Evolutionary conservation across 306 rosid genomes (phyloP), one percentile per base, ranked within the genome.

Genomic region (Vachellia collinsii): DNA sequence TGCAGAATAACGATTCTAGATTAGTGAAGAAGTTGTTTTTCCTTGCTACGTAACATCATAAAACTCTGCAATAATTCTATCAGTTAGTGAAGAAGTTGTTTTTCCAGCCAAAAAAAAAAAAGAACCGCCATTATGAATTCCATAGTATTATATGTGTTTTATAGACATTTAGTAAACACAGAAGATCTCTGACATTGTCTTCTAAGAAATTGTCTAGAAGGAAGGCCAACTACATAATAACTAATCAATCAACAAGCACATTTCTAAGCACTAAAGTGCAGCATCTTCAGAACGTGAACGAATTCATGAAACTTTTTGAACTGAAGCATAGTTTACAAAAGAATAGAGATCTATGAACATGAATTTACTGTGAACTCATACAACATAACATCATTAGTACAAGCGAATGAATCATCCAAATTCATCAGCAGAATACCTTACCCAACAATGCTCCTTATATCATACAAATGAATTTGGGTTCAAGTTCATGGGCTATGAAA

Each of bases 351-450:
- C 19, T 36, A 84, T 79, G 70, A 70, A 56, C 48, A 56, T 20
- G 66, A 43, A 80, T 63, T 58, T 54, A 8, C 42, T 64, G 64
- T 81, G 74, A 77, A 76, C 47, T 56, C 46, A 37, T 39, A 65
- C 72, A 63, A 80, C 56, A 70, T 29, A 75, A 47, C 20, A 68
- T 17, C 29, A 22, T 10, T 6, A 36, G 14, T 70, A 62, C n/a
- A 22, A 82, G 77, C 65, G 51, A 83, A 80, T 72, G 78, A 86
- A 83, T 86, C 43, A 47, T 53, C 78, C 80, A 79, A 76, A 23
- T 59, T 43, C 77, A 53, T 70, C 68, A 54, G 36, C 61, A 81
- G 20, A 59, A 37, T 72, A 75, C 76, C 51, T 78, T 44, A 53
- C 43, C 47, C 20, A 50, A 50, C 20, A 50, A 50, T 42, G 48